Conservation (phyloP, 2,329 filamentous ascomycete genomes). For the Talaromyces rugulosus region DNA sequence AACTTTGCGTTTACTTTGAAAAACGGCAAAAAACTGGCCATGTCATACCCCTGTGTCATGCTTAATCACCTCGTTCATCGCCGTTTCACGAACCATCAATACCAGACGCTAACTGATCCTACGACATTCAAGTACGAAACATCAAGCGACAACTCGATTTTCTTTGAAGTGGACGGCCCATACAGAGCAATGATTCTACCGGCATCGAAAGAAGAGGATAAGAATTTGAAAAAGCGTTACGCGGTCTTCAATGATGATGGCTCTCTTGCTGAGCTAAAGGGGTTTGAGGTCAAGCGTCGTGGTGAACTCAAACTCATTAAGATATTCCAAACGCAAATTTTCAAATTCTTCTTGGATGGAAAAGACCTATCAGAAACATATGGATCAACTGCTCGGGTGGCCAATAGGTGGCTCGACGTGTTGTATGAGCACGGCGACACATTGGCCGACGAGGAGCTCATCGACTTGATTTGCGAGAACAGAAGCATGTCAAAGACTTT, state of each 20-base stretch:
- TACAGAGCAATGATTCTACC: slow-evolving; percentile 97
- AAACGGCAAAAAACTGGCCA: slow-evolving; percentile 92
- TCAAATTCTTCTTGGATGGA: slow-evolving; percentile 98
- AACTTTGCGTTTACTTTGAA: slow-evolving; percentile 93
- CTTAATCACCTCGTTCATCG: slow-evolving; percentile 95
- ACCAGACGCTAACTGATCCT: slow-evolving; percentile 80
- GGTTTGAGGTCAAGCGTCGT: slow-evolving; percentile 94
- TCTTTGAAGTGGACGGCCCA: slow-evolving; percentile 97
- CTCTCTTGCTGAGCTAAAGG: slow-evolving; percentile 89
- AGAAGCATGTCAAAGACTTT: slow-evolving; percentile 96
- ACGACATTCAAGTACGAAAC: slow-evolving; percentile 87
- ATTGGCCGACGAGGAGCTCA: slow-evolving; percentile 91
- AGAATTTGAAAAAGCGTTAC: slow-evolving; percentile 98
- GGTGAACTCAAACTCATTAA: slow-evolving; percentile 99
- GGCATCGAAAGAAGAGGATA: slow-evolving; percentile 97
- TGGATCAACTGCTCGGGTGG: slow-evolving; percentile 83
- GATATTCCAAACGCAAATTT: slow-evolving; percentile 98
- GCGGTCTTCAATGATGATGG: slow-evolving; percentile 99
- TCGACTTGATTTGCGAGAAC: slow-evolving; percentile 99
- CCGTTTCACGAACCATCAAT: slow-evolving; percentile 95
- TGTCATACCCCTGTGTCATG: slow-evolving; percentile 99
- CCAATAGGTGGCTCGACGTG: slow-evolving; percentile 95
- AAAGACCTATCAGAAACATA: slow-evolving; percentile 86
- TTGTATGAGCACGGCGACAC: slow-evolving; percentile 83
- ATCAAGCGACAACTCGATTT: slow-evolving; percentile 97